Percentiles rank a stretch among this genome's conserved stretches.
phyloP scores from a whole-genome alignment of 2,329 filamentous ascomycete species.

The Trichophyton verrucosum region DNA sequence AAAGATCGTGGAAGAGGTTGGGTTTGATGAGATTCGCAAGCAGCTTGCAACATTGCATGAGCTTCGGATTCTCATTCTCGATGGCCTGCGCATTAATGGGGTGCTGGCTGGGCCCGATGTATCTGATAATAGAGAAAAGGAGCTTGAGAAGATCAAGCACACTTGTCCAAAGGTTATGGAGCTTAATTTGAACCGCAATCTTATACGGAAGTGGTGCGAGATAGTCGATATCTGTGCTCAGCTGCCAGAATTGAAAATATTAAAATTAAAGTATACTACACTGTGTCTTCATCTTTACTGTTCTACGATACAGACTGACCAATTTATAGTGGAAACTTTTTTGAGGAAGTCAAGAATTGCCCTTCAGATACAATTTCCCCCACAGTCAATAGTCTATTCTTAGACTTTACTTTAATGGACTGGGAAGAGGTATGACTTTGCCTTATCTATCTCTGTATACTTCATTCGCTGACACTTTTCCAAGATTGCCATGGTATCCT shows the following conservation, averaged over 20 bases:
- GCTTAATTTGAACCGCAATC: constrained; percentile 73
- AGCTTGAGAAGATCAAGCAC: constrained; percentile 39
- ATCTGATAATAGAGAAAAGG: constrained; percentile 16
- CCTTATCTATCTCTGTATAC: neutral
- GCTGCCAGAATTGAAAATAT: constrained; percentile 50
- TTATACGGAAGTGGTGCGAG: constrained; percentile 56
- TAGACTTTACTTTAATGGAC: constrained; percentile 54
- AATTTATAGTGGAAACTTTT: constrained; percentile 55
- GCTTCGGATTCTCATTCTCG: constrained; percentile 68
- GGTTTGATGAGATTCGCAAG: constrained; percentile 81
- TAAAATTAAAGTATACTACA: constrained; percentile 57
- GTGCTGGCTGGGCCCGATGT: constrained; percentile 21
- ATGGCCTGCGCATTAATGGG: constrained; percentile 53
- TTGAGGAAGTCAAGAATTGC: constrained; percentile 31
- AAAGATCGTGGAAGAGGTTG: constrained; percentile 85
- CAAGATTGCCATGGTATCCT: constrained; percentile 25
- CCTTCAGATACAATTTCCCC: constrained; percentile 32
- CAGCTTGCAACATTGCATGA: constrained; percentile 66
- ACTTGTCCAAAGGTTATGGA: constrained; percentile 52
- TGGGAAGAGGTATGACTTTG: constrained; percentile 47
- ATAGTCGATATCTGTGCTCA: constrained; percentile 59
- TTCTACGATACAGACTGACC: constrained; percentile 11
- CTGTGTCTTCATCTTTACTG: neutral
- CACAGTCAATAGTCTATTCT: constrained; percentile 47
- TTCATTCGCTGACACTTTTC: neutral